Conservation (phyloP, 331 rosid genomes). For the Quercus lobata region DNA sequence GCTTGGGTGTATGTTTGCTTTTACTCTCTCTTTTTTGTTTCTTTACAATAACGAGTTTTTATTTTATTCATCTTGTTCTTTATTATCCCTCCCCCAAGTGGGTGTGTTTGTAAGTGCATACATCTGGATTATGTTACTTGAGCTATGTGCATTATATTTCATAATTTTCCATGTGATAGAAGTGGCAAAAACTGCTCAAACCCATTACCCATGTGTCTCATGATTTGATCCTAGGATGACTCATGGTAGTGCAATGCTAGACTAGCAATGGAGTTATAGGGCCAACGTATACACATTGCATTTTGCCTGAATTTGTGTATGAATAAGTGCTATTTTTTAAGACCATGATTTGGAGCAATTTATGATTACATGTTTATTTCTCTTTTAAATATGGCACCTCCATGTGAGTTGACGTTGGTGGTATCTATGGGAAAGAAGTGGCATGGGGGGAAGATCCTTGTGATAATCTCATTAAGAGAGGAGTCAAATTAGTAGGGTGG, state of each 20-base stretch:
- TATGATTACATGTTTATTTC: not conserved
- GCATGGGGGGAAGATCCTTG: too few relatives aligned
- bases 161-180: not conserved
- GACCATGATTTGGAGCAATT: not conserved
- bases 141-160: not conserved
- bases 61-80: not conserved
- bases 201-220: not conserved
- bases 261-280: not conserved
- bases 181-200: not conserved
- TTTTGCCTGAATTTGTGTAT: not conserved
- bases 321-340: not conserved
- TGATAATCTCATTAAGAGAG: too few relatives aligned
- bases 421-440: too few relatives aligned
- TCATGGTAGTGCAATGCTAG: not conserved
- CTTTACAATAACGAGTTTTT: not conserved
- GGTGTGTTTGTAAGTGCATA: not conserved
- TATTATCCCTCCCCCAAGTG: not conserved
- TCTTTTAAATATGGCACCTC: not conserved
- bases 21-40: not conserved
- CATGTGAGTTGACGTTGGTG: not conserved
- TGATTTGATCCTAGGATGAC: not conserved
- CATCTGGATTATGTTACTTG: not conserved
- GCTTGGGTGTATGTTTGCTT: conserved; percentile 75
- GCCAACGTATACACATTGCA: not conserved
- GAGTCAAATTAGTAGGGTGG: too few relatives aligned